Conservation (phyloP, 2,329 filamentous ascomycete species). For the Tolypocladium inflatum region DNA sequence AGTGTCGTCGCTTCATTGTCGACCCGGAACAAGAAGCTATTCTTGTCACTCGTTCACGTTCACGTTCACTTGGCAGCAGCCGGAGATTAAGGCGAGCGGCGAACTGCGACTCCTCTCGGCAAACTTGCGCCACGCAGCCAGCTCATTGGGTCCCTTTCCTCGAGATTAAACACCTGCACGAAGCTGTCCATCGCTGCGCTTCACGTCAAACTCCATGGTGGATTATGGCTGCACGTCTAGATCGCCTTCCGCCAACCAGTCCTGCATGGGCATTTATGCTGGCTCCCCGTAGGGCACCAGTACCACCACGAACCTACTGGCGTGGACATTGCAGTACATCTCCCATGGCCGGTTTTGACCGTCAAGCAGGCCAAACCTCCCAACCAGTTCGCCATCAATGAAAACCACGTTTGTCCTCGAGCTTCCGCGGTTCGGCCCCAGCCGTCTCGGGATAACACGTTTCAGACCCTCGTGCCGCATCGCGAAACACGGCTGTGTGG, state of each 20-base stretch:
- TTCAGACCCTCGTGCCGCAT: neutral
- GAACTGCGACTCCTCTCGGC: neutral
- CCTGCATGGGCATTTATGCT: neutral
- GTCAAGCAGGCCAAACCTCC: neutral
- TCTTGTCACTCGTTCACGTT: neutral
- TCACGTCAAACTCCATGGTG: neutral
- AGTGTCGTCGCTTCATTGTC: too few relatives aligned
- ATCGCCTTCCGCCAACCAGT: neutral
- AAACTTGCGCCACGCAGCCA: neutral
- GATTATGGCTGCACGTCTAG: neutral
- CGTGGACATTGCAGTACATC: neutral
- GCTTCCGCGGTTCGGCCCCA: too few relatives aligned
- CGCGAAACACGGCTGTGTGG: neutral
- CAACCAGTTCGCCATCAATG: neutral
- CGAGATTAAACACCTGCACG: neutral
- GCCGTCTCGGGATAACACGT: neutral
- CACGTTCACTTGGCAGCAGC: neutral
- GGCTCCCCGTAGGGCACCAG: neutral
- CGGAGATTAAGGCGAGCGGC: neutral
- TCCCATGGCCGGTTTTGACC: neutral
- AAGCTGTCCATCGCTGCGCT: neutral
- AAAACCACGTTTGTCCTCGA: neutral
- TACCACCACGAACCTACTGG: neutral
- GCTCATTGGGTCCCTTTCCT: neutral
- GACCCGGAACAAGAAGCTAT: too few relatives aligned